phyloP scores from a whole-genome alignment of 2,329 filamentous ascomycete species.

The Westerdykella ornata region DNA sequence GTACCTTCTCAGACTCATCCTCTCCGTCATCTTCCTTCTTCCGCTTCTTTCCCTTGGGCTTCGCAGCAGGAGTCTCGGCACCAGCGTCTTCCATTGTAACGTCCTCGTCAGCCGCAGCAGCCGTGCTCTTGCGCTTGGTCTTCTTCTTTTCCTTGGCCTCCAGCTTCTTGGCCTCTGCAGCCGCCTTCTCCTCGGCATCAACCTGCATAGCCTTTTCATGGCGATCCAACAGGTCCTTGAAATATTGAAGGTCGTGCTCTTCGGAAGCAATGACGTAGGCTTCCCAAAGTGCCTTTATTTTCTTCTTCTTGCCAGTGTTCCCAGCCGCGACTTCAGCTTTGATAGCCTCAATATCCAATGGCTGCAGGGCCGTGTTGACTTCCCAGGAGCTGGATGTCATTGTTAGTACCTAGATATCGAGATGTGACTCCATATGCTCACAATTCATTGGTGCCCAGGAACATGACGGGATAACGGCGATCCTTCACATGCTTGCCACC shows the following conservation, averaged over 20 bases:
- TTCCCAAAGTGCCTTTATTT: conserved; percentile 68
- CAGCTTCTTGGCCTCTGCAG: conserved; percentile 55
- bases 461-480: conserved; percentile 91
- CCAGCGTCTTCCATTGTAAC: conserved; percentile 38
- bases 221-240: conserved; percentile 67
- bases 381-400: conserved; percentile 69
- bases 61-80: conserved; percentile 35
- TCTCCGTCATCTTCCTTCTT: conserved; percentile 63
- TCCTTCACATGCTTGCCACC: conserved; percentile 80
- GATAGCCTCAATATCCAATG: conserved; percentile 68
- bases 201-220: conserved; percentile 52
- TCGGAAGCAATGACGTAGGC: conserved; percentile 78
- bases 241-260: conserved; percentile 68
- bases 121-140: conserved; percentile 39
- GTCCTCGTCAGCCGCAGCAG: conserved; percentile 29
- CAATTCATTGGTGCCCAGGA: conserved; percentile 93
- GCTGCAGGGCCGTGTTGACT: conserved; percentile 71
- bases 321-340: conserved; percentile 62
- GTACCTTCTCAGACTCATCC: conserved; percentile 62
- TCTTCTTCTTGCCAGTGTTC: conserved; percentile 71
- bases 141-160: conserved; percentile 53
- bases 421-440: conserved; percentile 49
- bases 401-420: conserved; percentile 6
- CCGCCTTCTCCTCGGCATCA: conserved; percentile 55
- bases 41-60: conserved; percentile 56